Evolutionary conservation across 202 grass and related monocot genomes (phyloP).

Genomic region (Schoenoplectus tabernaemontani): DNA sequence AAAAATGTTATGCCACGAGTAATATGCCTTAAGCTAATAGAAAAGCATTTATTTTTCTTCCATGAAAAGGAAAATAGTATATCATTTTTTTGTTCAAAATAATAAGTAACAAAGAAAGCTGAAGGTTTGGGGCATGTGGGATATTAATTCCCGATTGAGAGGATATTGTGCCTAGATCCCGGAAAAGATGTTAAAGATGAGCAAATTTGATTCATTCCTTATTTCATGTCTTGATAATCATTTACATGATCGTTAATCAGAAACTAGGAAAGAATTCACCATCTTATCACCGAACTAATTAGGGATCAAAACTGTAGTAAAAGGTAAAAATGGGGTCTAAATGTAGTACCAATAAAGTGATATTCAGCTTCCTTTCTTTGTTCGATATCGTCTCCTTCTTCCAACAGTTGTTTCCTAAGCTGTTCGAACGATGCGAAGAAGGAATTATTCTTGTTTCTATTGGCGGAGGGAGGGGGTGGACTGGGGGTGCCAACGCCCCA

Average conservation of each 20-base stretch:
- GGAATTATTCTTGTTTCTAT: neutral
- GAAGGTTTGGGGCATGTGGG: neutral
- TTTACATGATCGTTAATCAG: neutral
- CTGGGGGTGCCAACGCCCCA: too few relatives aligned
- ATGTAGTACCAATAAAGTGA: neutral
- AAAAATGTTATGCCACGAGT: too few relatives aligned
- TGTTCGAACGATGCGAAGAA: neutral
- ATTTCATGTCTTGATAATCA: neutral
- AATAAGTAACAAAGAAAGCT: neutral
- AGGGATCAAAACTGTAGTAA: neutral
- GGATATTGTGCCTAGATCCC: neutral
- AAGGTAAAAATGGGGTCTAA: neutral
- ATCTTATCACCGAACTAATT: neutral
- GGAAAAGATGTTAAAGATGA: neutral
- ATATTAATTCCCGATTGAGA: neutral
- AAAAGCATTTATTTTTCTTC: too few relatives aligned
- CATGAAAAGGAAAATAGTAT: too few relatives aligned
- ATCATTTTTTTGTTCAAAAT: too few relatives aligned
- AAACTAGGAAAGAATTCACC: neutral
- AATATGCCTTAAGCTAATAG: too few relatives aligned
- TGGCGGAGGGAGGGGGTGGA: neutral
- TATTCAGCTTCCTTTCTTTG: neutral
- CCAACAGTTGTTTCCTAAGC: neutral
- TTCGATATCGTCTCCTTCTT: neutral
- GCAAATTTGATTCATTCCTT: neutral